These are phyloP conservation scores for Chaetomiaceae sp. DNA, from an alignment of 2,329 filamentous ascomycete genomes.

Conservation along the genomic window DNA sequence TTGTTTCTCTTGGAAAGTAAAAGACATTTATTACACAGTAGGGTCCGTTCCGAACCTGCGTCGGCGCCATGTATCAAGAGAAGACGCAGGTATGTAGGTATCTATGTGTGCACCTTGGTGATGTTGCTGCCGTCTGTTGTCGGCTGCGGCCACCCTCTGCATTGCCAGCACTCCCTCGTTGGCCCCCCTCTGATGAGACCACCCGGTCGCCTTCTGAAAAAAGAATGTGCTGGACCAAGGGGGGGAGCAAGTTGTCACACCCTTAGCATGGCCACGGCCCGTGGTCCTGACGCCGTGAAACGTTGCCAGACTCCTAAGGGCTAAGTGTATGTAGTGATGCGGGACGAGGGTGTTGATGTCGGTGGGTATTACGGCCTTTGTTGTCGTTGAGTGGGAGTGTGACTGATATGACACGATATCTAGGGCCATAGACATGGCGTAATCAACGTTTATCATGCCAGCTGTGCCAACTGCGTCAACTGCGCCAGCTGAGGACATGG, in stretches of 20 bases:
- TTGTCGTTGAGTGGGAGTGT: neutral
- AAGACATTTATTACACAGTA: no score
- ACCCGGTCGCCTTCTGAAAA: no score
- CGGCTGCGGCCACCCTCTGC: conserved; percentile 7
- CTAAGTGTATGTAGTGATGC: no score
- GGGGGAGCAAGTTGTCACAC: conserved; percentile 3
- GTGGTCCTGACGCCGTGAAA: conserved; percentile 10
- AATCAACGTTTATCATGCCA: no score
- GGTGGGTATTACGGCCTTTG: conserved; percentile 8
- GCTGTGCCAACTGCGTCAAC: no score
- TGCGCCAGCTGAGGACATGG: neutral
- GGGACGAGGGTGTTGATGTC: neutral
- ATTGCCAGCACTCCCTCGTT: no score
- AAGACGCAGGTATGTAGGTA: no score
- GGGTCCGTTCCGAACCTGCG: neutral
- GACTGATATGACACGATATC: neutral
- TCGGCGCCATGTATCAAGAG: no score
- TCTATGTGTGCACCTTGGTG: no score
- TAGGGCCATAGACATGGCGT: no score
- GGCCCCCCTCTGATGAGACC: no score
- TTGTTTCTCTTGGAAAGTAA: no score
- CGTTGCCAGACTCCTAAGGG: neutral
- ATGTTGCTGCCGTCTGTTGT: neutral
- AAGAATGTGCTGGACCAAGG: neutral
- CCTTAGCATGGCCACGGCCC: conserved; percentile 12